Conservation (phyloP, 495 filamentous ascomycete species). For the Clohesyomyces aquaticus region DNA sequence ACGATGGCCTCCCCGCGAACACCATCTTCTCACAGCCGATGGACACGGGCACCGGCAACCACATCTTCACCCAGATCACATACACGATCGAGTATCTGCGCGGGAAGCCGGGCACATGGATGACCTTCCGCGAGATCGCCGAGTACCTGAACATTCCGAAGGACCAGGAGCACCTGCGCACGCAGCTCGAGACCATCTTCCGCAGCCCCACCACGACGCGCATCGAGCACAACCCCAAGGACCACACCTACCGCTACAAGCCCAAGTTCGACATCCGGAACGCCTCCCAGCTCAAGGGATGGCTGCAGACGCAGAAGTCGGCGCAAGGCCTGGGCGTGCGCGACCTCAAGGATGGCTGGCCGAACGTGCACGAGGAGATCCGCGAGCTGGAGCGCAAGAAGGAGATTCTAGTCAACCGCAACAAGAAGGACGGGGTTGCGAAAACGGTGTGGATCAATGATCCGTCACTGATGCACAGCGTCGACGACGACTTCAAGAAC, state of each 20-base stretch:
- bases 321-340: conserved; percentile 79
- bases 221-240: conserved; percentile 69
- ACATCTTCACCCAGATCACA: conserved; percentile 80
- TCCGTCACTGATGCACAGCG: conserved; percentile 69
- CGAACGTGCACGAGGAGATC: conserved; percentile 75
- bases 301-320: conserved; percentile 80
- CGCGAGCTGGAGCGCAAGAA: conserved; percentile 74
- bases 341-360: conserved; percentile 94
- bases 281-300: conserved; percentile 72
- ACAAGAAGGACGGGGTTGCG: conserved; percentile 88
- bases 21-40: conserved; percentile 78
- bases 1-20: conserved; percentile 50
- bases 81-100: conserved; percentile 87
- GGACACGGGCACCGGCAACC: conserved; percentile 73
- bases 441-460: conserved; percentile 89
- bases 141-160: conserved; percentile 68
- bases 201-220: conserved; percentile 58
- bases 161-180: conserved; percentile 27
- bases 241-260: conserved; percentile 73
- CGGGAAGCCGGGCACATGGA: conserved; percentile 59
- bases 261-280: conserved; percentile 78
- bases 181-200: conserved; percentile 22
- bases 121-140: conserved; percentile 73
- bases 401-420: conserved; percentile 79
- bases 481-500: conserved; percentile 79